phyloP scores from a whole-genome alignment of 345 rosid genomes.

The Lumnitzera racemosa region DNA sequence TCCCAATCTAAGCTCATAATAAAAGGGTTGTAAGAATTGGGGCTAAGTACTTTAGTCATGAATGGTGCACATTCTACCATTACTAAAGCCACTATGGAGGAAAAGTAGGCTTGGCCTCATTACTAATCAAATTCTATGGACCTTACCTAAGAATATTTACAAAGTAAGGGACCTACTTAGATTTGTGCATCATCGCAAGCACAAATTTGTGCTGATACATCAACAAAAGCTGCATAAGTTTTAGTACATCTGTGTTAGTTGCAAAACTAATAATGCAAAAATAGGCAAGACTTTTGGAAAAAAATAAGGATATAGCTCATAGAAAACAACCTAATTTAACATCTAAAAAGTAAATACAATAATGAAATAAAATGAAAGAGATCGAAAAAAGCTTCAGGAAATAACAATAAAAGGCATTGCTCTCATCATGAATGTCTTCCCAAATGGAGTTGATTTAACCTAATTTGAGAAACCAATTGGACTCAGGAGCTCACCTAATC shows the following conservation, averaged over 20 bases:
- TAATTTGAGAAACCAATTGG: too few relatives aligned
- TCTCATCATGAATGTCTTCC: too few relatives aligned
- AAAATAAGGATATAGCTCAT: not conserved
- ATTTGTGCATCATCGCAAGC: not conserved
- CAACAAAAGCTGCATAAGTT: too few relatives aligned
- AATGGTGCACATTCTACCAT: constrained; percentile 1
- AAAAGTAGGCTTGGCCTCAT: not conserved
- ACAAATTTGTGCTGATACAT: not conserved
- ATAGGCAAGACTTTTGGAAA: not conserved
- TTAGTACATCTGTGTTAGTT: too few relatives aligned
- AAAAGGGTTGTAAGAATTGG: constrained; percentile 2
- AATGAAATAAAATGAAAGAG: too few relatives aligned
- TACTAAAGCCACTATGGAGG: not conserved
- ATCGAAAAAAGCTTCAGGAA: too few relatives aligned
- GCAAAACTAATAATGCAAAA: not conserved
- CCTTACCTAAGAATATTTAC: not conserved
- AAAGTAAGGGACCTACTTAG: not conserved
- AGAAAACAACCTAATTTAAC: too few relatives aligned
- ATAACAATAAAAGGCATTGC: too few relatives aligned
- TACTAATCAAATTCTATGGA: not conserved
- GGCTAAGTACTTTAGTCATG: constrained; percentile 1
- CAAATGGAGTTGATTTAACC: too few relatives aligned
- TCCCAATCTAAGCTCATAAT: too few relatives aligned
- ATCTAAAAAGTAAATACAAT: too few relatives aligned
- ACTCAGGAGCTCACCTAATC: too few relatives aligned